Conservation (phyloP, 2,329 filamentous ascomycete species). For the Paramyrothecium roridum region DNA sequence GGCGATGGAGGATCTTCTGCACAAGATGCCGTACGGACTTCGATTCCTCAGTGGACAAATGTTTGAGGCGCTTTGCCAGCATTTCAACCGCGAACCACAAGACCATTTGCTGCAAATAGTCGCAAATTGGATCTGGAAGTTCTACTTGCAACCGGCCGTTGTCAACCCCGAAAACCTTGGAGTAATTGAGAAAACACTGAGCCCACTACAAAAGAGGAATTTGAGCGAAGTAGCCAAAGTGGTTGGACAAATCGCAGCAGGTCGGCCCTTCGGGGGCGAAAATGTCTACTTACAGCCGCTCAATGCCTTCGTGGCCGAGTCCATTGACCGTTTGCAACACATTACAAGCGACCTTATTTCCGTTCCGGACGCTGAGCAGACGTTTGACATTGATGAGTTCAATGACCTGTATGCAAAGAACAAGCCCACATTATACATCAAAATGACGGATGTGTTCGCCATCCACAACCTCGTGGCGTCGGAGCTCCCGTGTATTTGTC, state of each 20-base stretch:
- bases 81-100: constrained; percentile 77
- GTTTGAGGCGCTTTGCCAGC: constrained; percentile 71
- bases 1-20: constrained; percentile 76
- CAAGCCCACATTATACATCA: constrained; percentile 98
- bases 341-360: constrained; percentile 77
- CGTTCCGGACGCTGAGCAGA: constrained; percentile 81
- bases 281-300: constrained; percentile 95
- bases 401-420: constrained; percentile 96
- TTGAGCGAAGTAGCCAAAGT: constrained; percentile 89
- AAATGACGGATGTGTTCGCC: constrained; percentile 95
- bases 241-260: constrained; percentile 82
- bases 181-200: constrained; percentile 84
- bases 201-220: constrained; percentile 90
- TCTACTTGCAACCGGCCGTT: constrained; percentile 87
- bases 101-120: constrained; percentile 78
- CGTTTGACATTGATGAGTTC: constrained; percentile 98
- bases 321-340: constrained; percentile 72
- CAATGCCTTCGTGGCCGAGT: constrained; percentile 86
- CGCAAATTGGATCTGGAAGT: constrained; percentile 89
- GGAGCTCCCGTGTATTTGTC: constrained; percentile 75
- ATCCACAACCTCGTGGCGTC: constrained; percentile 85
- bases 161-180: constrained; percentile 90
- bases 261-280: constrained; percentile 85
- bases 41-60: constrained; percentile 85
- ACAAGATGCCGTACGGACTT: constrained; percentile 89